Evolutionary conservation across 2,329 filamentous ascomycete genomes (phyloP).

Genomic region (Pyricularia sp.): DNA sequence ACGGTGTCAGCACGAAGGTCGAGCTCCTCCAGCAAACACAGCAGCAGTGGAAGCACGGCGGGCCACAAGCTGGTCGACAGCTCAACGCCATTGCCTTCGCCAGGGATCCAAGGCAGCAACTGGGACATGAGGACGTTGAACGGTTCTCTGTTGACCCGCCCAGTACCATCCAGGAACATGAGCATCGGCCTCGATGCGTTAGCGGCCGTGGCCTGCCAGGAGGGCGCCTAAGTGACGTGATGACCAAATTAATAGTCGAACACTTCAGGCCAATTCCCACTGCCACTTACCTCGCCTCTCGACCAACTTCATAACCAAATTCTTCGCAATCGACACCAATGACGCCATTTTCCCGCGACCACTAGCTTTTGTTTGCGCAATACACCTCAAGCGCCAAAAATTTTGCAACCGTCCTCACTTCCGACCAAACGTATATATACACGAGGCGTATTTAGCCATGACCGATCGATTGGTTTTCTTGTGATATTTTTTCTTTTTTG

Average conservation of each 20-base stretch:
- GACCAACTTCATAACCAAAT: not conserved
- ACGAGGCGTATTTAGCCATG: not conserved
- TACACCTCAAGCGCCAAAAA: not conserved
- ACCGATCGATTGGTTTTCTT: not conserved
- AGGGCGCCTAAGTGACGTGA: slow-evolving; percentile 18
- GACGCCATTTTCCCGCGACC: not conserved
- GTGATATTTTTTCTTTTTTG: not conserved
- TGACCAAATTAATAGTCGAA: not conserved
- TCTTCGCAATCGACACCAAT: not conserved
- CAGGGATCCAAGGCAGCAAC: slow-evolving; percentile 22
- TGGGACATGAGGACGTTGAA: slow-evolving; percentile 40
- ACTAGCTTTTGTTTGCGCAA: no score
- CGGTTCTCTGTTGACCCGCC: slow-evolving; percentile 34
- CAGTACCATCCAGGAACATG: slow-evolving; percentile 29
- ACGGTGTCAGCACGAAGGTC: slow-evolving; percentile 14
- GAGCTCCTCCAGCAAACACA: slow-evolving; percentile 19
- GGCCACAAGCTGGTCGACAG: slow-evolving; percentile 13
- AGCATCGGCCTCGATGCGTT: slow-evolving; percentile 45
- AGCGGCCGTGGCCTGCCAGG: slow-evolving; percentile 43
- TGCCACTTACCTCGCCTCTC: not conserved
- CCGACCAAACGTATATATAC: not conserved
- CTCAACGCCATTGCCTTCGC: slow-evolving; percentile 21
- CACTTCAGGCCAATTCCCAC: not conserved
- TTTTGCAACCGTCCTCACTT: not conserved
- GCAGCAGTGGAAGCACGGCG: slow-evolving; percentile 9